These are phyloP conservation scores for Candida endomychidarum DNA, from an alignment of 805 yeast species.

Conservation along the genomic window DNA sequence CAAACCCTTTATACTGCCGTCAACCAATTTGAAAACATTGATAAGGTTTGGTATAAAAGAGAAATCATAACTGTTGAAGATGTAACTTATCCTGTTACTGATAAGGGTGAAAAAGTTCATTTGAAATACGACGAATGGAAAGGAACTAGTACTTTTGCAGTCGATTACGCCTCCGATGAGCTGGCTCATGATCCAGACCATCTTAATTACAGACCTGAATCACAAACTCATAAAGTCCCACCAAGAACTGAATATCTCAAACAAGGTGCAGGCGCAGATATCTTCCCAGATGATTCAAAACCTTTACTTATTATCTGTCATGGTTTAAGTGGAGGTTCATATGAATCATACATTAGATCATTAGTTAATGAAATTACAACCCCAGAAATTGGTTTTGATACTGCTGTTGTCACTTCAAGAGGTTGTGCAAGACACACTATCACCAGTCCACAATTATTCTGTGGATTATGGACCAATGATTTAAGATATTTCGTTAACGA, in stretches of 20 bases:
- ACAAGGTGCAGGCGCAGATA: constrained; percentile 45
- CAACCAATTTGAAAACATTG: constrained; percentile 41
- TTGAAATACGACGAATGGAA: constrained; percentile 41
- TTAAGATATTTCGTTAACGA: constrained; percentile 57
- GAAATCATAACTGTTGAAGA: constrained; percentile 34
- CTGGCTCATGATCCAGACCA: constrained; percentile 19
- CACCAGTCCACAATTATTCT: constrained; percentile 64
- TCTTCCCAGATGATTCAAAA: constrained; percentile 36
- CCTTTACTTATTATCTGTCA: constrained; percentile 66
- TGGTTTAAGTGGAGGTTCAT: constrained; percentile 80
- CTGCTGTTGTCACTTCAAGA: constrained; percentile 62
- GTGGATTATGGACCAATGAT: constrained; percentile 71
- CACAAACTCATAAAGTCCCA: constrained; percentile 58
- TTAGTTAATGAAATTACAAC: constrained; percentile 45
- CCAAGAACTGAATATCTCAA: constrained; percentile 66
- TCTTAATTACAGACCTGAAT: constrained; percentile 36
- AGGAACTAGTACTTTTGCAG: constrained; percentile 47
- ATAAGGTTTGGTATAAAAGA: constrained; percentile 47
- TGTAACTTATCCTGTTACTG: constrained; percentile 18
- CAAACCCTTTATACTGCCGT: constrained; percentile 52
- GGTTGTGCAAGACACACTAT: constrained; percentile 78
- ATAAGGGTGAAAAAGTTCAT: constrained; percentile 9
- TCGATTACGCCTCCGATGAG: constrained; percentile 42
- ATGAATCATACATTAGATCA: constrained; percentile 68
- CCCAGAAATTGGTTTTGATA: constrained; percentile 48